Base-by-base conservation (phyloP, 2,329 filamentous ascomycete species). In the Penicillium decumbens region DNA sequence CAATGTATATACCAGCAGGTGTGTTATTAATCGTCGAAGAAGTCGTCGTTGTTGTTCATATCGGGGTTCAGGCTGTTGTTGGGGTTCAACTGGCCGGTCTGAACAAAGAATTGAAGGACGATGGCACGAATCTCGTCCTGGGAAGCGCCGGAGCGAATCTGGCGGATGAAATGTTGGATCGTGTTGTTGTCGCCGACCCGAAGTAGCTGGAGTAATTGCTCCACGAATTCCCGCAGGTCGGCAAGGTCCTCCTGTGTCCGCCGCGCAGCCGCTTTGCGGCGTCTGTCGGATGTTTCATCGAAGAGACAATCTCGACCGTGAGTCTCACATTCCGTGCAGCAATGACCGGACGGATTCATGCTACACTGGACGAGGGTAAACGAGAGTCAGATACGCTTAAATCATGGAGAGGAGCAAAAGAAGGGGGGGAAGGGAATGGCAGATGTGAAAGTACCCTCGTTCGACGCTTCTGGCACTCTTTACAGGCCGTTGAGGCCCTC, bases 401-500 rank as follows among this genome's bases (percentile, higher is more conserved):
- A 40, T n/a, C 15, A 43, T 32, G 23, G 33, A 42, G 43, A 35
- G 20, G 43, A 24, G 41, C 8, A 27, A 12, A 45, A 20, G 33
- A 45, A 24, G 23, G 25, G n/a, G 15, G 15, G 15, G 2, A n/a
- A 27, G 33, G 37, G 30, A 33, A 32, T 32, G n/a, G 6, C 10
- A n/a, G 33, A 27, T 29, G 18, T 37, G 38, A 28, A 32, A 38
- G 37, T 67, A 71, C 68, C 66, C 65, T 70, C 41, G 66, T 70
- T 37, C 68, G 65, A 45, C 67, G 62, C 47, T 57, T 62, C 53
- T 71, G 65, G 54, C 68, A 71, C 53, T 71, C 67, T 29, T 55
- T 59, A 52, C 68, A 71, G 28, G 68, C 68, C 13, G 64, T 67
- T 6, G 68, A 70, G 10, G 66, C 68, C 43, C 68, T 59, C 48